phyloP scores from a whole-genome alignment of 768 basidiomycete genomes.

The Collybia nuda region DNA sequence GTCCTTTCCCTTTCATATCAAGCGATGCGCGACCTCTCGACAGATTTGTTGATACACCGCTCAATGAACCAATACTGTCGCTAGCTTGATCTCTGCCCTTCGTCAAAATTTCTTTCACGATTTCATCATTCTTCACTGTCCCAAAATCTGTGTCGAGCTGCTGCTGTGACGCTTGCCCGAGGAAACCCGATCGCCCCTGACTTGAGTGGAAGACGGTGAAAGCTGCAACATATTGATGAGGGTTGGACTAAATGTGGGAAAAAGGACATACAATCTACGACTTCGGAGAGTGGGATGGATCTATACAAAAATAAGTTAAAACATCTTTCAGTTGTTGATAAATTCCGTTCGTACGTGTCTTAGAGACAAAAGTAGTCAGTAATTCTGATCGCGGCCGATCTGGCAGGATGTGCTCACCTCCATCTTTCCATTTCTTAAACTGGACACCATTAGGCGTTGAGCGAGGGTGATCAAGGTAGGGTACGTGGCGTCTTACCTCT shows the following conservation, averaged over 20 bases:
- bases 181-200: constrained; percentile 78
- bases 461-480: constrained; percentile 9
- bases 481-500: constrained; percentile 46
- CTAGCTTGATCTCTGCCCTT: constrained; percentile 59
- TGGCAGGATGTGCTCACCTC: constrained; percentile 50
- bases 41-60: constrained; percentile 17
- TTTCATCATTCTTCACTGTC: constrained; percentile 63
- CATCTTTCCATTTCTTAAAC: constrained; percentile 79
- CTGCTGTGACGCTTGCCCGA: constrained; percentile 77
- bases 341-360: constrained; percentile 60
- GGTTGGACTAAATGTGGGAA: background rate
- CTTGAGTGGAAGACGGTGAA: constrained; percentile 69
- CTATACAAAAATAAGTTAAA: constrained; percentile 31
- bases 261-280: constrained; percentile 72
- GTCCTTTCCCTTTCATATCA: background rate
- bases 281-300: constrained; percentile 66
- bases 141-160: constrained; percentile 76
- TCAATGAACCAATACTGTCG: constrained; percentile 38
- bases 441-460: constrained; percentile 22
- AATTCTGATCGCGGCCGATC: constrained; percentile 13
- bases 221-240: constrained; percentile 37
- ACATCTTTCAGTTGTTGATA: background rate
- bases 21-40: constrained; percentile 18
- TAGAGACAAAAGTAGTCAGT: constrained; percentile 16
- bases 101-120: constrained; percentile 56